Evolutionary conservation across 805 yeast species (phyloP).

Genomic region (Nakazawaea populi): DNA sequence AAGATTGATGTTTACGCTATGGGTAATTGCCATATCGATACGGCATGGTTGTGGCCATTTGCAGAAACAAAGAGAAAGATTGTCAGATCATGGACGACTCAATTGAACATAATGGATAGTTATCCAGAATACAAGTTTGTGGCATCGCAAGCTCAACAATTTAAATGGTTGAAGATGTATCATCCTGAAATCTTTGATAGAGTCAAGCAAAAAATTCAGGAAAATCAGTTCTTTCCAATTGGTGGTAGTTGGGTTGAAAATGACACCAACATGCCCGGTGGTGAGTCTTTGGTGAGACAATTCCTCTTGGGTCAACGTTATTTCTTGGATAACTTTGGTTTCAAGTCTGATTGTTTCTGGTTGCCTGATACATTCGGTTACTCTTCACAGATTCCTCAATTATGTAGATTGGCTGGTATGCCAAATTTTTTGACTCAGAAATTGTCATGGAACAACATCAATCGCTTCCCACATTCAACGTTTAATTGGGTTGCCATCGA

Average conservation of each 20-base stretch:
- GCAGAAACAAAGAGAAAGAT: constrained; percentile 92
- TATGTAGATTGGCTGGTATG: constrained; percentile 83
- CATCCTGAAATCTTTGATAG: constrained; percentile 75
- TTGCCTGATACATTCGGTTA: constrained; percentile 97
- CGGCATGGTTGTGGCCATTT: constrained; percentile 99
- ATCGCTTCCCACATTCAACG: constrained; percentile 81
- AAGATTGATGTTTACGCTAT: constrained; percentile 68
- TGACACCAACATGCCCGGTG: constrained; percentile 93
- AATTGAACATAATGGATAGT: constrained; percentile 72
- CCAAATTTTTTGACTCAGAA: constrained; percentile 87
- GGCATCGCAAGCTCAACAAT: constrained; percentile 95
- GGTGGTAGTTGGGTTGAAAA: constrained; percentile 99
- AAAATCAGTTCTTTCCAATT: constrained; percentile 77
- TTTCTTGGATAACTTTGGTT: constrained; percentile 74
- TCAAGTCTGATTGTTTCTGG: constrained; percentile 78
- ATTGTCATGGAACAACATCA: constrained; percentile 94
- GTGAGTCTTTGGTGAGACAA: constrained; percentile 87
- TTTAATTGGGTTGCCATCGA: constrained; percentile 96
- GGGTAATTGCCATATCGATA: constrained; percentile 96
- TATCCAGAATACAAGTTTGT: constrained; percentile 93
- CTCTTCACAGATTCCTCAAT: constrained; percentile 90
- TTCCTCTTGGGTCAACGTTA: constrained; percentile 87
- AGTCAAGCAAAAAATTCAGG: constrained; percentile 58
- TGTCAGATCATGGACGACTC: constrained; percentile 94
- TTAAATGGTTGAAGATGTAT: constrained; percentile 82